These are phyloP conservation scores for Clavispora phyllophila DNA, from an alignment of 805 yeast species.

Conservation along the genomic window DNA sequence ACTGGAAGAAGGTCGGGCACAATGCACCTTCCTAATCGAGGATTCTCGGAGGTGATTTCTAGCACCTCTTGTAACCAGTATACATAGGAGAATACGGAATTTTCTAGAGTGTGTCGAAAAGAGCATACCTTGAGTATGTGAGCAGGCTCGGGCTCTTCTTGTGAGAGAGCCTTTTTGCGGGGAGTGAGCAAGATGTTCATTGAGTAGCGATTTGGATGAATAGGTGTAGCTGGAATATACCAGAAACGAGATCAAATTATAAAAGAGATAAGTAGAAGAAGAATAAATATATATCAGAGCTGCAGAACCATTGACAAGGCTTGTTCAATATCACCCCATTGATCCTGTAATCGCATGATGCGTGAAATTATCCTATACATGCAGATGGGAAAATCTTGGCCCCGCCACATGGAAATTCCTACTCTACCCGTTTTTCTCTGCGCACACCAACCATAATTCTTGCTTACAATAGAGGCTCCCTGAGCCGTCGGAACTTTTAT, in stretches of 20 bases:
- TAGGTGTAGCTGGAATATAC: no score
- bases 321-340: not conserved
- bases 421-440: no score
- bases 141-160: not conserved
- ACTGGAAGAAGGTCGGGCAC: not conserved
- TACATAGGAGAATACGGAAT: conserved; percentile 1
- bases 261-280: not conserved
- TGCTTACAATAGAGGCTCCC: no score
- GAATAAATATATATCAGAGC: not conserved
- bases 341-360: not conserved
- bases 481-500: no score
- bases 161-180: not conserved
- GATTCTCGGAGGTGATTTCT: not conserved
- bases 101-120: not conserved
- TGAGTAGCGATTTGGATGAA: no score
- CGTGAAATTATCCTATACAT: no score
- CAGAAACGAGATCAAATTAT: no score
- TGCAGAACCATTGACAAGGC: no score
- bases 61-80: not conserved
- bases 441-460: no score
- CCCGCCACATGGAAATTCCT: no score
- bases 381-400: no score
- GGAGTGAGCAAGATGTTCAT: not conserved
- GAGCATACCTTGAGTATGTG: not conserved
- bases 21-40: not conserved